Conservation (phyloP, 2,329 filamentous ascomycete genomes). For the Didymella arachidicola region DNA sequence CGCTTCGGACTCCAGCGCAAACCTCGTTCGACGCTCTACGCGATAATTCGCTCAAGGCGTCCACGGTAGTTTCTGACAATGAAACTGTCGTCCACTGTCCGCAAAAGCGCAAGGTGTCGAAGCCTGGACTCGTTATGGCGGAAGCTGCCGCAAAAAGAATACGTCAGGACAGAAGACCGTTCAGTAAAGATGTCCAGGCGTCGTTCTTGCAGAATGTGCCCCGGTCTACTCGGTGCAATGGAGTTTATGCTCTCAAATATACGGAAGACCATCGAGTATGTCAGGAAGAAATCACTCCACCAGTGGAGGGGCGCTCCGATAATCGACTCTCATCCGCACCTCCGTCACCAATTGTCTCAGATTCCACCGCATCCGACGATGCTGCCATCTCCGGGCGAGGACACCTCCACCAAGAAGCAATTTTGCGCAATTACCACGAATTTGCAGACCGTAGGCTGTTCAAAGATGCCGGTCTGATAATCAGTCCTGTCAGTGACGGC, state of each 20-base stretch:
- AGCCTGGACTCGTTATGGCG: neutral
- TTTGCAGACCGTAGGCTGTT: slow-evolving; percentile 16
- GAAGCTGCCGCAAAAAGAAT: neutral
- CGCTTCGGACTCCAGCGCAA: neutral
- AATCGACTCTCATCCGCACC: neutral
- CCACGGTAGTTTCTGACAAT: neutral
- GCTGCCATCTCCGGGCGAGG: neutral
- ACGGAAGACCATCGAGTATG: neutral
- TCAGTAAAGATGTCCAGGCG: neutral
- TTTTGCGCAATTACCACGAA: slow-evolving; percentile 27
- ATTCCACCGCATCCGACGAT: neutral
- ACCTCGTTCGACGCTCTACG: neutral
- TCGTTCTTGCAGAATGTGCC: neutral
- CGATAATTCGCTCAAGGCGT: neutral
- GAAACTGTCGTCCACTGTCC: neutral
- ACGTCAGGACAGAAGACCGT: neutral
- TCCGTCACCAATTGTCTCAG: neutral
- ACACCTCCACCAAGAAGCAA: slow-evolving; percentile 14
- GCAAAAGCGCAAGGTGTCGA: slow-evolving; percentile 24
- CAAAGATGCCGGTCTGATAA: slow-evolving; percentile 16
- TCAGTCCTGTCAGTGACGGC: slow-evolving; percentile 22
- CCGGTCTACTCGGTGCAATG: neutral
- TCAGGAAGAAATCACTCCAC: neutral
- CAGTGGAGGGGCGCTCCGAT: neutral
- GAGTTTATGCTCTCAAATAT: neutral